Evolutionary conservation across 106 monocot species (phyloP).

Genomic region (Dactylorhiza incarnata): DNA sequence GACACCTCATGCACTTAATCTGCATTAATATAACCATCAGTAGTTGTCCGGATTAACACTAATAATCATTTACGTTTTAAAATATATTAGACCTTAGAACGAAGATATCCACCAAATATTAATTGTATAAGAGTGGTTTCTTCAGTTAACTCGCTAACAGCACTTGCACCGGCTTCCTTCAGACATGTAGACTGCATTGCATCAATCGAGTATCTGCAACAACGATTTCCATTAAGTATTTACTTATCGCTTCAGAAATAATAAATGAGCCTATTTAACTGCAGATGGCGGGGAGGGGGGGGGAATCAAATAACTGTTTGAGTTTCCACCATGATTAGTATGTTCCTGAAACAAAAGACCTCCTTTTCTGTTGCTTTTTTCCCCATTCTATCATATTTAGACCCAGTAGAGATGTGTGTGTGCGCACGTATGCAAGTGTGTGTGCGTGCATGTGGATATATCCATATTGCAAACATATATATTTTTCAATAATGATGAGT

Average conservation of each 20-base stretch:
- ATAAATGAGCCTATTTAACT: neutral
- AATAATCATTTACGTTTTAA: neutral
- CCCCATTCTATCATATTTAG: too few relatives aligned
- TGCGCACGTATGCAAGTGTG: neutral
- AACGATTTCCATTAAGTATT: neutral
- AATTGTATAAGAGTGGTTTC: slow-evolving; percentile 71
- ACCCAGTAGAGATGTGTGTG: too few relatives aligned
- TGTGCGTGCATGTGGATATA: neutral
- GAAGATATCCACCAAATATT: slow-evolving; percentile 88
- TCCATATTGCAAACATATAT: neutral
- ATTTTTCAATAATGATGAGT: neutral
- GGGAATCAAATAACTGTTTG: neutral
- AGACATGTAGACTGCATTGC: slow-evolving; percentile 70
- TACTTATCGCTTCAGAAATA: neutral
- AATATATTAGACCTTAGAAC: slow-evolving; percentile 57
- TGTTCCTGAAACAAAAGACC: neutral
- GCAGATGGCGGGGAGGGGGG: neutral
- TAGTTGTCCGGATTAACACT: neutral
- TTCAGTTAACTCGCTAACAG: slow-evolving; percentile 19
- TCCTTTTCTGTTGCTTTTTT: too few relatives aligned
- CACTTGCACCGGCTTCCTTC: slow-evolving; percentile 39
- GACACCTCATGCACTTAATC: slow-evolving; percentile 81
- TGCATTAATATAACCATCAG: slow-evolving; percentile 19
- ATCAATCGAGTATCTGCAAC: slow-evolving; percentile 72
- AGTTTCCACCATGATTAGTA: neutral